Evolutionary conservation across 176 grass and related monocot genomes (phyloP), one percentile per base, ranked within the genome.

Genomic region (Carex cristatella): DNA sequence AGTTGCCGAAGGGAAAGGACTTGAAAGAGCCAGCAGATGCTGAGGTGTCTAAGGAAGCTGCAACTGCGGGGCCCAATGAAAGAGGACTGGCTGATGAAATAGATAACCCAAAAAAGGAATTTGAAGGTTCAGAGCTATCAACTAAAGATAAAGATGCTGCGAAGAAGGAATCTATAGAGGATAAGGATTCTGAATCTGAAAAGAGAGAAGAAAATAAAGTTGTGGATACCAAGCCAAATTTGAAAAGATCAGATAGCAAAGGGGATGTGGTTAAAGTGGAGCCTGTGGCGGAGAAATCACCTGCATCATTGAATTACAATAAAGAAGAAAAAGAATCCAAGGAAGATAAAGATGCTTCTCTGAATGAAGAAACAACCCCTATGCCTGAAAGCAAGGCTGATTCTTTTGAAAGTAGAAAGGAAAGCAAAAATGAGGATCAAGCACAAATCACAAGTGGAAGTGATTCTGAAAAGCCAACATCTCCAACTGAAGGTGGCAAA

Each of bases 381-480:
- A 75, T 69, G 67, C 87, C 78, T 54, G 89, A 93, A 85, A 51
- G 73, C 49, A 88, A 61, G 70, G 90, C 88, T 79, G 64, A 90
- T 87, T 85, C 89, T 89, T 85, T 84, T 73, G 92, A 92, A 56
- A 91, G 89, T 76, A 88, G 64, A 75, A 95, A 84, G 65, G 90
- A 93, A 83, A 66, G 14, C 68, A 87, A 81, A 60, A 87, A 88
- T 64, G 84, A 93, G 85, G 89, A 86, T 60, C 87, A 90, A 74
- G 92, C 87, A 89, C 89, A 89, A 64, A 27, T 93, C 7, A 90
- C 92, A 67, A 90, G 87, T 69, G 91, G 89, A 86, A 84, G 88
- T 8, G 91, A 98, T 85, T 90, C 85, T 89, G 93, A 95, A 69
- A 97, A 94, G 73, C 84, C 91, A 57, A 84, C 86, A 63, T 93